Base-by-base conservation (phyloP, 2,329 filamentous ascomycete species). In the Lithohypha guttulata region DNA sequence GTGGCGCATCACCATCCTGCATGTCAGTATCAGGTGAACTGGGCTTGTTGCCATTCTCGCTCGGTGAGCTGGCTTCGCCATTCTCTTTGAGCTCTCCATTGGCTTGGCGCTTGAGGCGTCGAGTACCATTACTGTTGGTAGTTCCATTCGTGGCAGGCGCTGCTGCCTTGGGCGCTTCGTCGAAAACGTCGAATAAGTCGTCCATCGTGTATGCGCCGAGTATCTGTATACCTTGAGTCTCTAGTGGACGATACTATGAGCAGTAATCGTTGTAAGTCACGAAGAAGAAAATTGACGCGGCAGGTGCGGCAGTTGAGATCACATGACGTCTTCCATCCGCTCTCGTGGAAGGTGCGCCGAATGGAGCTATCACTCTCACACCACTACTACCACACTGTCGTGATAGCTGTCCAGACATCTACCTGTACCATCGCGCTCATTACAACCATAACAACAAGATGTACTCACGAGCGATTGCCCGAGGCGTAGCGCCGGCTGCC, bases 111-210 rank as follows among this genome's bases (percentile, higher is more conserved):
- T 95, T 94, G 23, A 44, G 34, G 65, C 86, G 91, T 64, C 68
- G 82, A 60, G 79, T 74, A 52, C 63, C 69, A 34, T 57, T 46
- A 45, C 57, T 61, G 45, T 59, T 61, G 32, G 51, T 42, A 32
- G 49, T 44, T 51, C 51, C 46, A 49, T 58, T 59, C 22, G 53
- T 48, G 37, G 53, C 42, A 6, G 46, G 29, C 9, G 41, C 23
- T 44, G 50, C 45, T 49, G 70, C 68, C 57, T 68, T 58, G 34
- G 75, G 67, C 56, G 71, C 69, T 53, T 82, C 78, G 48, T 86
- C 79, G 55, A 91, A 89, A 42, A 86, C 81, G 52, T 84, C 78
- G 53, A 91, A 91, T 51, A 91, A 70, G 45, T 86, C 81, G 62
- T 86, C 80, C 79, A 83, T 84, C 40, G 44, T 57, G 45, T n/a